Conservation (phyloP, 2,329 filamentous ascomycete genomes). For the Lachnellula hyalina region DNA sequence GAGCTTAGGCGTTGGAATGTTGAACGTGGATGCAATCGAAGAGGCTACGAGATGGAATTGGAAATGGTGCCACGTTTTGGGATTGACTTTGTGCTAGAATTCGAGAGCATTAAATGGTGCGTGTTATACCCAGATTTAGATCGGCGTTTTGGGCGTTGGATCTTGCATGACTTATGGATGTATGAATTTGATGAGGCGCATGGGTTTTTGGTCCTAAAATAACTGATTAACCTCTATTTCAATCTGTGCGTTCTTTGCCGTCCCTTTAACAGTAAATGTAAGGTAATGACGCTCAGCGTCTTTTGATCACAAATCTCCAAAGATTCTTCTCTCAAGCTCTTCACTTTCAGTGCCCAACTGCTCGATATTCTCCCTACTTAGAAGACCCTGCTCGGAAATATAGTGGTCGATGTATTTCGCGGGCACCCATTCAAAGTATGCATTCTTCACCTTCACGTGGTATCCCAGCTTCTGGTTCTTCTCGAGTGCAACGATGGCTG, state of each 20-base stretch:
- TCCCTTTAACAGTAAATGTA: not conserved
- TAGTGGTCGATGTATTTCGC: conserved; percentile 27
- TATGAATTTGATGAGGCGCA: not conserved
- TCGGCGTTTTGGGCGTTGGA: not conserved
- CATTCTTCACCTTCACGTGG: conserved; percentile 35
- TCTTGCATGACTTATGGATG: not conserved
- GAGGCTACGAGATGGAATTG: conserved; percentile 30
- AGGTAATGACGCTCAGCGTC: not conserved
- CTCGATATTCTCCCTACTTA: conserved; percentile 16
- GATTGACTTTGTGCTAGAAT: conserved; percentile 14
- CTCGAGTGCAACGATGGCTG: conserved; percentile 5
- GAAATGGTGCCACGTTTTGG: conserved; percentile 16
- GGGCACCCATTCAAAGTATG: conserved; percentile 33
- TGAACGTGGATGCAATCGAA: conserved; percentile 40
- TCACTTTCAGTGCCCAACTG: conserved; percentile 11
- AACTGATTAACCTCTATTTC: not conserved
- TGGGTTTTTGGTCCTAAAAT: not conserved
- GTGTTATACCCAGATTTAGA: not conserved
- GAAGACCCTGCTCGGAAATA: conserved; percentile 28
- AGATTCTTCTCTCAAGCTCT: conserved; percentile 16
- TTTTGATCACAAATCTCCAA: conserved; percentile 1
- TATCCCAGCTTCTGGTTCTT: conserved; percentile 14
- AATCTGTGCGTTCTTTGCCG: not conserved
- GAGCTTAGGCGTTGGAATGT: conserved; percentile 34
- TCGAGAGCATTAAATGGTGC: not conserved